A percentile compares a stretch with the other conserved stretches of the same genome.
These are phyloP conservation scores for Xylariaceae sp. DNA, from an alignment of 2,329 filamentous ascomycete genomes.

Conservation along the genomic window DNA sequence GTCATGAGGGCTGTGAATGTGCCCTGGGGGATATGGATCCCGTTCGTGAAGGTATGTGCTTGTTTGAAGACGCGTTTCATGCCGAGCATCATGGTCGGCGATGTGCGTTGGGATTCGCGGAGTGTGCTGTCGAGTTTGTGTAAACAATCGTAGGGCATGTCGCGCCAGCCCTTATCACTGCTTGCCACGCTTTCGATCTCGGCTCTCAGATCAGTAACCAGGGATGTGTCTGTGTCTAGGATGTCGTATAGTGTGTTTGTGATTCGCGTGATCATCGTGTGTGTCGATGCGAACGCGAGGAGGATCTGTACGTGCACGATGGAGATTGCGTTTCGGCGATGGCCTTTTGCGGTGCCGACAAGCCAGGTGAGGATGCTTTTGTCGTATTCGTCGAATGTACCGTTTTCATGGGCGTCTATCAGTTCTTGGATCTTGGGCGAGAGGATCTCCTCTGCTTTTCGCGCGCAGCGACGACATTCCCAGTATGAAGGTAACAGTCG, in stretches of 20 bases:
- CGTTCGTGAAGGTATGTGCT: constrained; percentile 8
- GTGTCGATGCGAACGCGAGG: constrained; percentile 13
- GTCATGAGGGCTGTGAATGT: not conserved
- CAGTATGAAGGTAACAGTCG: constrained; percentile 18
- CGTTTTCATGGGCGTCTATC: constrained; percentile 5
- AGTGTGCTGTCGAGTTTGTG: constrained; percentile 19
- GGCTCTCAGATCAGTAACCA: too few species aligned
- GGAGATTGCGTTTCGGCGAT: constrained; percentile 1
- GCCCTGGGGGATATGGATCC: not conserved
- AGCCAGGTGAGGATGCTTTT: constrained; percentile 17
- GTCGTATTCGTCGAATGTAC: constrained; percentile 3
- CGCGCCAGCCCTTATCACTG: constrained; percentile 1
- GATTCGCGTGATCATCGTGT: constrained; percentile 13
- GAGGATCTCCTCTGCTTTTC: constrained; percentile 2
- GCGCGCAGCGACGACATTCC: constrained; percentile 2
- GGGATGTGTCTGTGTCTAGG: not conserved
- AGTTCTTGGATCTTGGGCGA: constrained; percentile 9
- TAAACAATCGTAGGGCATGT: constrained; percentile 12
- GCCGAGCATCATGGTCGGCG: constrained; percentile 5
- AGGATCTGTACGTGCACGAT: constrained; percentile 10
- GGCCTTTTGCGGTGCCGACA: not conserved
- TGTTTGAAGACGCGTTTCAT: constrained; percentile 16
- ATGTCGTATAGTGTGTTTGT: constrained; percentile 14
- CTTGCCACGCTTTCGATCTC: constrained; percentile 12
- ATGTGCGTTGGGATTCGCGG: constrained; percentile 17